Conservation (phyloP, 2,329 filamentous ascomycete species). For the Penicillium psychrosexuale region DNA sequence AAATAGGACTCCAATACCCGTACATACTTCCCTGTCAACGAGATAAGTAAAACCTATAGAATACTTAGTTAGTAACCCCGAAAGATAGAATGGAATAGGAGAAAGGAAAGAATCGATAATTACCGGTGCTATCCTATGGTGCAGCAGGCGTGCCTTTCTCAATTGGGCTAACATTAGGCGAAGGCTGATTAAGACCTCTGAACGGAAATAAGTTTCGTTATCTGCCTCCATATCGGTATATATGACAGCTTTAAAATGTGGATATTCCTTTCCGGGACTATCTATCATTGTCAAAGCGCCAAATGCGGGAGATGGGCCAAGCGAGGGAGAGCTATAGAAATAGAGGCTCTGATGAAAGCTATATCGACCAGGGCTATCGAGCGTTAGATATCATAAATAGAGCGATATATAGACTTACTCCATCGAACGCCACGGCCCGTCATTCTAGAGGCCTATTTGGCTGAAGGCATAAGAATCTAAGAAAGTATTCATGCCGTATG, state of each 20-base stretch:
- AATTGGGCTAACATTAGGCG: background rate
- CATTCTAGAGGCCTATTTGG: accelerated
- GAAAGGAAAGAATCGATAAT: background rate
- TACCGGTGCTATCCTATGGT: background rate
- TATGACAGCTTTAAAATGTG: background rate
- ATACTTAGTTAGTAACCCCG: background rate
- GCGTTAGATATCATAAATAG: background rate
- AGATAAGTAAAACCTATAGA: background rate
- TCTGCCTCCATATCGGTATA: background rate
- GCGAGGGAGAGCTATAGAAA: accelerated
- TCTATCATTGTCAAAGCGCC: background rate
- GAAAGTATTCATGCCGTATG: accelerated
- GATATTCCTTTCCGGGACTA: background rate
- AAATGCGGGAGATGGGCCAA: background rate
- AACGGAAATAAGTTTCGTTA: background rate
- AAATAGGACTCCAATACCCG: background rate
- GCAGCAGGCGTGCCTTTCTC: background rate
- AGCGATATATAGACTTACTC: background rate
- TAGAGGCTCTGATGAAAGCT: background rate
- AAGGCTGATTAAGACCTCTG: background rate
- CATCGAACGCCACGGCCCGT: background rate
- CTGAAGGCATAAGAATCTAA: background rate
- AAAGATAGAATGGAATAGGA: background rate
- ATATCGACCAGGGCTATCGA: background rate
- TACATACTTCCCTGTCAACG: background rate